phyloP scores from a whole-genome alignment of 176 grass and related monocot genomes.

The Pharus latifolius region DNA sequence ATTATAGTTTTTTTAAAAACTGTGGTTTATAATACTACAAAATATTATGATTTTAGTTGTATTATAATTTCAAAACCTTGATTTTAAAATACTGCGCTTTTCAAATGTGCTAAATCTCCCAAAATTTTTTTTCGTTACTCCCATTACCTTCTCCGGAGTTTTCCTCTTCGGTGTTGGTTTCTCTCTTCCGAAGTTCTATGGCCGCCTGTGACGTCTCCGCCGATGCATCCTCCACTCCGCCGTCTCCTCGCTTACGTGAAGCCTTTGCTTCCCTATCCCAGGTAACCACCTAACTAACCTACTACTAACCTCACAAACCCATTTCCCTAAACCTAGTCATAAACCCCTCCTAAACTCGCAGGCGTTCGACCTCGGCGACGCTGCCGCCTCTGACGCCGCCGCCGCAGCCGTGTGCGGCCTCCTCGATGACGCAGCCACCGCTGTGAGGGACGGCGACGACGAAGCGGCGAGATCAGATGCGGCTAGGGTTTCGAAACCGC shows the following conservation, averaged over 20 bases:
- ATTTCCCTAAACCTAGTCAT: neutral
- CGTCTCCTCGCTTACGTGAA: neutral
- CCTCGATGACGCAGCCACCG: neutral
- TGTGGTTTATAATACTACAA: too few species aligned
- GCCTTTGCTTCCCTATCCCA: conserved; percentile 11
- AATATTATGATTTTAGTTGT: too few species aligned
- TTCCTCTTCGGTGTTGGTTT: too few species aligned
- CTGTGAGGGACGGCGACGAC: neutral
- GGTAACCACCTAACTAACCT: neutral
- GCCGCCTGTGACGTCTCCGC: neutral
- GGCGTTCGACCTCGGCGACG: conserved; percentile 20
- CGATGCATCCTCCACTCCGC: neutral
- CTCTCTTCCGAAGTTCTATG: neutral
- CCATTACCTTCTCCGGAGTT: too few species aligned
- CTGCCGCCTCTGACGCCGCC: neutral
- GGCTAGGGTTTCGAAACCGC: conserved; percentile 5
- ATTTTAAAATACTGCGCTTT: too few species aligned
- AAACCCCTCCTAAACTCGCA: conserved; percentile 10
- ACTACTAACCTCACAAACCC: neutral
- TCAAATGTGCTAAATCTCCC: too few species aligned
- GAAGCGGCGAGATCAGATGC: neutral
- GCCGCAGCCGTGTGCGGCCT: neutral
- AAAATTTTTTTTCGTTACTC: too few species aligned
- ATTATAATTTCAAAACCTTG: too few species aligned
- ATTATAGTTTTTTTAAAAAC: too few species aligned